A percentile compares a stretch with the other conserved stretches of the same genome.
Evolutionary conservation across 768 basidiomycete species (phyloP).

Genomic region (Amanita pseudoporphyria): DNA sequence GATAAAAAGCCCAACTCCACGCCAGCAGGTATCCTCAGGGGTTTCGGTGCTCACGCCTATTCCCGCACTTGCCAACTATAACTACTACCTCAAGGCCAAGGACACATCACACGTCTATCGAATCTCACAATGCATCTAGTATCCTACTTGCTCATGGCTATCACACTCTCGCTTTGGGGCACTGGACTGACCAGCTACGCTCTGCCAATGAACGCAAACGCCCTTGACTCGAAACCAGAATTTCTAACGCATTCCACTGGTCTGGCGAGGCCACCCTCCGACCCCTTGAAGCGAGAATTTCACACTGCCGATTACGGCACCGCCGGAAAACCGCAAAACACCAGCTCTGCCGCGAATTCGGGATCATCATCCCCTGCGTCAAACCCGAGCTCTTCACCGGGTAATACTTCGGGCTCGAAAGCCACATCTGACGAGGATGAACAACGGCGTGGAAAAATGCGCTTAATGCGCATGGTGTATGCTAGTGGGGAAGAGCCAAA

Average conservation of each 20-base stretch:
- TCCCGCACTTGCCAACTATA: background rate
- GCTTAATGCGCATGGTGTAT: background rate
- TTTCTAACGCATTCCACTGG: background rate
- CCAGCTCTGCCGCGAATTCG: background rate
- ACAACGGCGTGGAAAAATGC: background rate
- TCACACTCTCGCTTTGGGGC: background rate
- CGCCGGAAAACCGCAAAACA: background rate
- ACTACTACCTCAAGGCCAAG: background rate
- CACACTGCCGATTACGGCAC: conserved; percentile 5
- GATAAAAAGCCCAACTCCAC: background rate
- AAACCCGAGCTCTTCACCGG: background rate
- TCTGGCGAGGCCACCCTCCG: background rate
- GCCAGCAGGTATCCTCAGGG: background rate
- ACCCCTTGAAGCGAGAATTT: conserved; percentile 1
- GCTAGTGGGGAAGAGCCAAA: too few species aligned
- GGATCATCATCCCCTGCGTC: background rate
- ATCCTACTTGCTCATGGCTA: conserved; percentile 1
- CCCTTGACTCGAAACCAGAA: background rate
- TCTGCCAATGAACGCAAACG: background rate
- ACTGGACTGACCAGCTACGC: background rate
- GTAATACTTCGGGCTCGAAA: background rate
- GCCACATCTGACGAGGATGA: background rate
- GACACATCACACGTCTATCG: background rate
- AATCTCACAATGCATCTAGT: conserved; percentile 2
- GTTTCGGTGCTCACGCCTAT: background rate